Base-by-base conservation (phyloP, 768 basidiomycete species). In the Rhizopogon roseolus region DNA sequence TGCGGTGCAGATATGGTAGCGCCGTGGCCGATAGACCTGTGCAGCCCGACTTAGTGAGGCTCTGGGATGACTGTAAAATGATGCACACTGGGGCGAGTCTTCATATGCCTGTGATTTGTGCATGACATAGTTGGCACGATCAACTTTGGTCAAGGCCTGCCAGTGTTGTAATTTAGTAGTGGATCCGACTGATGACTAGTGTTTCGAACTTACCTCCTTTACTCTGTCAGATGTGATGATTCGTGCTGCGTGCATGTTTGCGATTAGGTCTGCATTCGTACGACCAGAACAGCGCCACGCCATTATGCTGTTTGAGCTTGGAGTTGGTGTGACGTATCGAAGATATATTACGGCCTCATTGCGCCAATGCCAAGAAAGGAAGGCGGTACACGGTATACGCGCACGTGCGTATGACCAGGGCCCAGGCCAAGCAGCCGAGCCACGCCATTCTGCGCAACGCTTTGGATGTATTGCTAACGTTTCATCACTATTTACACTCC, bases 1-100 rank as follows among this genome's bases (percentile, higher is more conserved):
- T 99, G 96, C 1, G 96, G 96, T 0, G 96, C 96, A 38, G 89
- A 92, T 57, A 99, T 98, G 0, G 96, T 99, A 13, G 94, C 95
- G 11, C 84, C 86, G 62, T 88, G 80, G 2, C 90, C 88, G 49
- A 94, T 93, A 16, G 76, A 56, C 66, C 89, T 90, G 61, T 36
- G 56, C 55, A n/a, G 11, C 22, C 9, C 32, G 42, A 29, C 25
- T 57, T 16, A 44, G 41, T 28, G 25, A 11, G 29, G 27, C 2
- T 11, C 7, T 6, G 13, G 40, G 1, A 66, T 57, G 74, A 70
- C 29, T 10, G 8, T 32, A 22, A 58, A 52, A 57, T 71, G 67
- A 17, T 46, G 49, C 60, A 10, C 66, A 87, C 85, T 89, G 85
- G 5, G 92, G 92, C 0, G 85, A 83, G 64, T 93, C 92, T 32